Evolutionary conservation across 768 basidiomycete species (phyloP), one percentile per base, ranked within the genome.

Genomic region (Gelatoporia subvermispora): DNA sequence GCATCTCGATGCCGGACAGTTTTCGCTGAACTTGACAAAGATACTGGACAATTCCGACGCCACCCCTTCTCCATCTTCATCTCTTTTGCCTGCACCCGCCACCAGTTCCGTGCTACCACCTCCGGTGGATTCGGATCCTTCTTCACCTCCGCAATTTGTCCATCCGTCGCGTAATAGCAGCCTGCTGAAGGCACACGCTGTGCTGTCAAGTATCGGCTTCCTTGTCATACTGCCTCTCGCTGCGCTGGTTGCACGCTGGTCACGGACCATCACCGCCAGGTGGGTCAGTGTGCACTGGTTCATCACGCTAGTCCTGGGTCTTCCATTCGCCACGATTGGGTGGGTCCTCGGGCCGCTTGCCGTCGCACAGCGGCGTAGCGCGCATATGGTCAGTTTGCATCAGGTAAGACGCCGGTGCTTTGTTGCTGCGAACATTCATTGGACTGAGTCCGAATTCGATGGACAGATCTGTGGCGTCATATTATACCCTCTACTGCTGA

Each of bases 281-380:
- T 85, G 83, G 83, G 75, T 82, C 62, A 73, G 69, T n/a, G 64
- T 66, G 2, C 84, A 86, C 54, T 71, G 72, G 67, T 57, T 73
- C 20, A 57, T 74, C 51, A 78, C 79, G 49, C 71, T 75, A 55
- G 55, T 66, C 8, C 41, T 83, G 23, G 80, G 74, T 10, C 58
- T 72, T 18, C 77, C 79, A 18, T 56, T 78, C 35, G 74, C 81
- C 51, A 65, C 70, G 4, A 50, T 75, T 13, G 79, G 79, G 3
- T 77, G 71, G 60, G 53, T 72, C 18, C 63, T 81, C 13, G 80
- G 76, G 2, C 72, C 74, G 21, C 60, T 73, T n/a, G 67, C 74
- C 13, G 73, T 78, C 2, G 61, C 65, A 25, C 62, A 68, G 41
- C 72, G 73, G 42, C 64, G 69, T 24, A 65, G 66, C 22, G 57